Evolutionary conservation across 768 basidiomycete species (phyloP), one percentile per base, ranked within the genome.

Genomic region (Lactarius psammicola): DNA sequence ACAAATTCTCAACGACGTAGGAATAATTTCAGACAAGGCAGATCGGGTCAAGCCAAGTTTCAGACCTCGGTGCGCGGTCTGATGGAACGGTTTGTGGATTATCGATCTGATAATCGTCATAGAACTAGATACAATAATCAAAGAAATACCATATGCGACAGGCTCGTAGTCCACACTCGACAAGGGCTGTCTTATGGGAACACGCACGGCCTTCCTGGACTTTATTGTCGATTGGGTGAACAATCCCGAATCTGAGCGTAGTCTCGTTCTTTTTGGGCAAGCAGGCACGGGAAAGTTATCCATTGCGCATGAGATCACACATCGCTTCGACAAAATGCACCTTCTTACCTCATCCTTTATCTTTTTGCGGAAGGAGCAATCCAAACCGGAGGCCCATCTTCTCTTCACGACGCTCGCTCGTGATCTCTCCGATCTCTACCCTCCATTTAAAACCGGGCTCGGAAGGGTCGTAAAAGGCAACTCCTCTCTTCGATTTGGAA

Each of bases 201-300:
- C 36, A 36, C 36, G 36, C 36, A 36, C 36, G 10, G 36, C 36
- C 9, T 36, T 36, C 36, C 36, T 36, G 20, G 46, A 49, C 18
- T 49, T n/a, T 15, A 49, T 49, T 26, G 10, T 26, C 46, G n/a
- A n/a, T 26, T 49, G 46, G 46, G 46, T 26, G 20, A 49, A 49
- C 13, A 20, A 49, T 18, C 46, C 46, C 26, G 6, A 1, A 11
- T 36, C 10, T 11, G 36, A 36, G 11, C 36, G 36, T 34, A 7
- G 34, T 36, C 55, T 56, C 31, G 55, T 56, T 7, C 55, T 56
- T n/a, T 56, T 56, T 31, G 55, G 55, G 28, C 30, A 56, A 30
- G 31, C 55, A 36, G 36, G 36, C 36, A 36, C 36, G 36, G 36
- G 36, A 36, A 36, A 36, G 10, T 36, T 11, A 36, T 36, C 36